phyloP scores from a whole-genome alignment of 2,329 filamentous ascomycete species.

The Cytospora paraplurivora region DNA sequence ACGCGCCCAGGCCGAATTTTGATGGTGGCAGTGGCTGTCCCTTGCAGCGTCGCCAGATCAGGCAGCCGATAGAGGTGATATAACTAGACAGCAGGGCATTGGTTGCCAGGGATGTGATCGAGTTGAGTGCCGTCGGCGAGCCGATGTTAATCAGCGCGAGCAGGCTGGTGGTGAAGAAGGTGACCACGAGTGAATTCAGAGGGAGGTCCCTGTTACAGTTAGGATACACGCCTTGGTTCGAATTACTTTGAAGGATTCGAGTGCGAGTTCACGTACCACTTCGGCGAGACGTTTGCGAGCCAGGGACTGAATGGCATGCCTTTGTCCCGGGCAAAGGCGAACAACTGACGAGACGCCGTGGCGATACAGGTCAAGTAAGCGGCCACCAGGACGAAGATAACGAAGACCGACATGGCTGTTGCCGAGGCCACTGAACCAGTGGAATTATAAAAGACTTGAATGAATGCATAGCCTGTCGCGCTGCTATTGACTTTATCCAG shows the following conservation, averaged over 20 bases:
- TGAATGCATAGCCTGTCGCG: conserved; percentile 36
- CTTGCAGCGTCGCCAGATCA: conserved; percentile 13
- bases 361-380: conserved; percentile 34
- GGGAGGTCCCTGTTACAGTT: conserved; percentile 26
- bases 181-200: conserved; percentile 29
- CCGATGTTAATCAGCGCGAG: conserved; percentile 26
- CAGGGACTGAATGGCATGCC: conserved; percentile 39
- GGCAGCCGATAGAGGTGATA: conserved; percentile 29
- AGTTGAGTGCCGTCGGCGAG: conserved; percentile 28
- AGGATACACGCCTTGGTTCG: not conserved
- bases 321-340: conserved; percentile 41
- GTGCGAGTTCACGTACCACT: not conserved
- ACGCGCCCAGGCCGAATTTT: conserved; percentile 27
- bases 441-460: conserved; percentile 36
- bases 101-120: conserved; percentile 27
- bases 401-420: conserved; percentile 35
- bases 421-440: conserved; percentile 31
- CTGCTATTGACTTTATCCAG: conserved; percentile 11
- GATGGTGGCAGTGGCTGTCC: conserved; percentile 20
- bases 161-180: conserved; percentile 20
- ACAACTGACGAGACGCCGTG: conserved; percentile 37
- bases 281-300: conserved; percentile 32
- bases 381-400: conserved; percentile 32
- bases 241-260: not conserved
- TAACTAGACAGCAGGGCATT: conserved; percentile 30